Evolutionary conservation across 2,329 filamentous ascomycete genomes (phyloP).

Genomic region (Phialophora expanda): DNA sequence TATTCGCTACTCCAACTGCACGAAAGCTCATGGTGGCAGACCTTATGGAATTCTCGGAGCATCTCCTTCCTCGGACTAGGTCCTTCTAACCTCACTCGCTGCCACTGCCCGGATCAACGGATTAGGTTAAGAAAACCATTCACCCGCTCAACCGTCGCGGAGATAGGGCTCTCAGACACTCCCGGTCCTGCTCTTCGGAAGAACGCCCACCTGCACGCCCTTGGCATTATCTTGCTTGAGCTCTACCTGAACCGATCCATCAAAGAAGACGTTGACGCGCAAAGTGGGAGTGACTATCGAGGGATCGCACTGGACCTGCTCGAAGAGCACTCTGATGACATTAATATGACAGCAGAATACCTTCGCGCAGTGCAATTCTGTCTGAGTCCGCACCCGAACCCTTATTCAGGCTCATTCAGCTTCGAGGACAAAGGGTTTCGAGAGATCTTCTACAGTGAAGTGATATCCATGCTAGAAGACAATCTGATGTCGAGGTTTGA

Average conservation of each 20-base stretch:
- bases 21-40: background rate
- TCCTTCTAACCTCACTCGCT: no score
- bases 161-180: no score
- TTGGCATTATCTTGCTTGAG: conserved; percentile 8
- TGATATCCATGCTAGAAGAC: conserved; percentile 41
- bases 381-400: conserved; percentile 5
- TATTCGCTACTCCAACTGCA: conserved; percentile 2
- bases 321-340: conserved; percentile 1
- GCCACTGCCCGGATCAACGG: background rate
- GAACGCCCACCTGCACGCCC: conserved; percentile 3
- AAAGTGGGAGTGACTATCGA: background rate
- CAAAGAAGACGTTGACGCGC: background rate
- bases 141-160: background rate
- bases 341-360: conserved; percentile 6
- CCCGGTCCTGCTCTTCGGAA: no score
- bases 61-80: background rate
- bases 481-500: conserved; percentile 7
- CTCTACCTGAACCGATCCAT: conserved; percentile 12
- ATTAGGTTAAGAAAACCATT: background rate
- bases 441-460: conserved; percentile 35
- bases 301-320: conserved; percentile 2
- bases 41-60: background rate
- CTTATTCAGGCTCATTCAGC: conserved; percentile 5
- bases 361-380: conserved; percentile 5
- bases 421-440: conserved; percentile 18